Conservation (phyloP, 2,329 filamentous ascomycete species). For the Coniochaeta sp. region DNA sequence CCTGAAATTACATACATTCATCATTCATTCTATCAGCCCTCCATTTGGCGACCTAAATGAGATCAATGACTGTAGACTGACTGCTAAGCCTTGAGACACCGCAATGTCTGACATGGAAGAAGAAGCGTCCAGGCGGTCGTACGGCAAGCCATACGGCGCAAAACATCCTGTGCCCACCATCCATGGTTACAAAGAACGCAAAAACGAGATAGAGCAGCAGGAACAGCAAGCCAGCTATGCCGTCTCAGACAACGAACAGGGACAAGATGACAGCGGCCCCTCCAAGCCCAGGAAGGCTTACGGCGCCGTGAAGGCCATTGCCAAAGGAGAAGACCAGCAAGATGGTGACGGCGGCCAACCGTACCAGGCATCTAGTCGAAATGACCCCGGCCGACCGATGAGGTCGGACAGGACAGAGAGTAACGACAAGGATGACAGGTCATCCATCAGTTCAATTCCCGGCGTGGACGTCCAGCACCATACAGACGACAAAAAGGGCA, state of each 20-base stretch:
- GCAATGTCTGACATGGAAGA: constrained; percentile 30
- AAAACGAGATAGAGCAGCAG: constrained; percentile 34
- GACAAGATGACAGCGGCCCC: constrained; percentile 15
- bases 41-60: no score
- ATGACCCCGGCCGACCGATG: constrained; percentile 15
- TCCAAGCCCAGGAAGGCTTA: constrained; percentile 27
- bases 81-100: not conserved
- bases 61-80: not conserved
- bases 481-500: constrained; percentile 9
- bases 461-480: constrained; percentile 7
- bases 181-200: constrained; percentile 39
- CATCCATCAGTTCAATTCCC: not conserved
- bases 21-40: no score
- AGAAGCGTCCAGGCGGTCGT: constrained; percentile 20
- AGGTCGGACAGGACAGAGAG: constrained; percentile 6
- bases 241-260: constrained; percentile 3
- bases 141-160: constrained; percentile 33
- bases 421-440: constrained; percentile 7
- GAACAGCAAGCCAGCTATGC: constrained; percentile 18
- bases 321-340: constrained; percentile 24
- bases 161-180: constrained; percentile 40
- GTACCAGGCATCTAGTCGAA: constrained; percentile 27
- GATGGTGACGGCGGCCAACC: constrained; percentile 20
- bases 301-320: constrained; percentile 27
- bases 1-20: not conserved